Evolutionary conservation across 257 asterid genomes (phyloP).

Genomic region (Ilex asprella): DNA sequence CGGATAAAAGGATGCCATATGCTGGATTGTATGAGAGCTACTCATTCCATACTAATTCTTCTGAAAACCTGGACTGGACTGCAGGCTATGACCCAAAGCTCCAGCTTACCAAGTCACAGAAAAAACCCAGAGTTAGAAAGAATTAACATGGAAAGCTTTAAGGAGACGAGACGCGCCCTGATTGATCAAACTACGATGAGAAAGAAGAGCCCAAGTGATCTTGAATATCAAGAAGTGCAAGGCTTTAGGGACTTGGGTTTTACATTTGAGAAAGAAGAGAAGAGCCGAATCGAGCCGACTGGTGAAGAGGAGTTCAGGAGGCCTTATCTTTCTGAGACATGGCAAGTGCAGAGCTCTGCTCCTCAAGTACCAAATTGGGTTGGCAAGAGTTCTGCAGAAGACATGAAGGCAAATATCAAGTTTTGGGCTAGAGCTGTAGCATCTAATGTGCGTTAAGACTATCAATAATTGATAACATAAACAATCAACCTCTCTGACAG

Average conservation of each 20-base stretch:
- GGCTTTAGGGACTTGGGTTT: slow-evolving; percentile 39
- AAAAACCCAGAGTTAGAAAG: slow-evolving; percentile 29
- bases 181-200: slow-evolving; percentile 15
- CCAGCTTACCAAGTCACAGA: slow-evolving; percentile 30
- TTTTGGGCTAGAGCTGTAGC: slow-evolving; percentile 98
- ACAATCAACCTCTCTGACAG: background rate
- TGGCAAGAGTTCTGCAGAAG: slow-evolving; percentile 45
- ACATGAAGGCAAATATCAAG: slow-evolving; percentile 78
- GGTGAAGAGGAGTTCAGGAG: slow-evolving; percentile 19
- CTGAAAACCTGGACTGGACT: background rate
- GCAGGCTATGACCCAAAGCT: slow-evolving; percentile 32
- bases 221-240: slow-evolving; percentile 30
- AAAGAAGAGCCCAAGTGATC: slow-evolving; percentile 25
- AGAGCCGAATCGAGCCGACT: slow-evolving; percentile 1
- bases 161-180: slow-evolving; percentile 17
- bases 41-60: too few relatives aligned
- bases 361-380: slow-evolving; percentile 44
- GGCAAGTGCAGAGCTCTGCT: slow-evolving; percentile 27
- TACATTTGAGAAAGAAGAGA: slow-evolving; percentile 21
- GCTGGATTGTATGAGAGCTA: too few relatives aligned
- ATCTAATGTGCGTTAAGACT: slow-evolving; percentile 78
- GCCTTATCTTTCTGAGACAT: slow-evolving; percentile 21
- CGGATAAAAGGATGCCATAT: too few relatives aligned
- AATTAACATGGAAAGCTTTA: slow-evolving; percentile 13
- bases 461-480: slow-evolving; percentile 13